A percentile compares a stretch with the other conserved stretches of the same genome.
These are phyloP conservation scores for Rheum nobile DNA, from an alignment of 148 eudicot species.

Conservation along the genomic window DNA sequence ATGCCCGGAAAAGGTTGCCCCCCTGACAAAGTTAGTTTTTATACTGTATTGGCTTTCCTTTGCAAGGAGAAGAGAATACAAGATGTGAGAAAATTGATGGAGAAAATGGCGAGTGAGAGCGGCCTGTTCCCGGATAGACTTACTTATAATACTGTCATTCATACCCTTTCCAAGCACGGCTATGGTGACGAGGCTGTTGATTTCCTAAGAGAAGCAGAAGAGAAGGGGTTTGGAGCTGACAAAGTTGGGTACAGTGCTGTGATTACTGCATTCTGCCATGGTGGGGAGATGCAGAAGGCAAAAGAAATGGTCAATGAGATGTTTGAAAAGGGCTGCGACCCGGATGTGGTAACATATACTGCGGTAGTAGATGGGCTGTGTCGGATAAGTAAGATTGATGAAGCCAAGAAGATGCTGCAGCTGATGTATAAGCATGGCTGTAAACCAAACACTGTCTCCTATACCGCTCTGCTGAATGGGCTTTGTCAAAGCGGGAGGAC, in stretches of 20 bases:
- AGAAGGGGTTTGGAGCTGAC: constrained; percentile 22
- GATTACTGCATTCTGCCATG: constrained; percentile 23
- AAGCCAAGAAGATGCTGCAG: constrained; percentile 25
- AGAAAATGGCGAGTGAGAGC: constrained; percentile 20
- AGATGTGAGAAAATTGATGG: constrained; percentile 26
- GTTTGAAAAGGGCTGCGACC: constrained; percentile 21
- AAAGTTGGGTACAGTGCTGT: constrained; percentile 29
- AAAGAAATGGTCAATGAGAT: constrained; percentile 25
- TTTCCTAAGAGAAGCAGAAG: constrained; percentile 28
- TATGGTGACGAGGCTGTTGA: constrained; percentile 23
- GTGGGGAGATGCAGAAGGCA: constrained; percentile 20
- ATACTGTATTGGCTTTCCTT: constrained; percentile 27
- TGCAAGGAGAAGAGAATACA: constrained; percentile 28
- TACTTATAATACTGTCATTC: constrained; percentile 28
- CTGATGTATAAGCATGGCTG: constrained; percentile 24
- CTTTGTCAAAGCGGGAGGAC: constrained; percentile 27
- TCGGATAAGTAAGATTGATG: constrained; percentile 21
- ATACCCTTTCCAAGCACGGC: constrained; percentile 28
- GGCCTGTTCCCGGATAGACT: constrained; percentile 23
- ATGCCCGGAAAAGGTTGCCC: constrained; percentile 28
- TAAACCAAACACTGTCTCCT: constrained; percentile 27
- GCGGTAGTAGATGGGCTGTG: constrained; percentile 22
- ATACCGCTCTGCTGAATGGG: constrained; percentile 24
- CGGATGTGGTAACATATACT: constrained; percentile 32
- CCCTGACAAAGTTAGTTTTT: constrained; percentile 36